A percentile compares a stretch with the other conserved stretches of the same genome.
phyloP scores from a whole-genome alignment of 225 moss, liverwort and hornwort species.

The Polytrichum commune region DNA sequence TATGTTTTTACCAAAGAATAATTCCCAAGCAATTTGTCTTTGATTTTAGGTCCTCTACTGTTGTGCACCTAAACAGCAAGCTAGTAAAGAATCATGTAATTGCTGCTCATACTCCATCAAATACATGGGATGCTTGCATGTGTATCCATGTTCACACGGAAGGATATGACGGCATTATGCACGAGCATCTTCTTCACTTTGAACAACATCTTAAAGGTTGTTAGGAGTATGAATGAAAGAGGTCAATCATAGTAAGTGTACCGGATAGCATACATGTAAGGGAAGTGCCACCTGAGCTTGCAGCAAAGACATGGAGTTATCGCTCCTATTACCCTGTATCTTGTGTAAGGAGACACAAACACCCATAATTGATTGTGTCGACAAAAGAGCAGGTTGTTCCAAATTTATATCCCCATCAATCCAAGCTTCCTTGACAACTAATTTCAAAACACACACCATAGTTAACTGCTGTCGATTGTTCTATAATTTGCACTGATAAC shows the following conservation, averaged over 20 bases:
- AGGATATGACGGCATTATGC: too few relatives aligned
- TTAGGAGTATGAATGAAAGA: neutral
- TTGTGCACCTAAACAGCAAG: too few relatives aligned
- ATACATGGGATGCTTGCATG: too few relatives aligned
- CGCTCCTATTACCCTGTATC: constrained; percentile 6
- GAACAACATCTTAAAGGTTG: too few relatives aligned
- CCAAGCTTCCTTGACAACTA: constrained; percentile 41
- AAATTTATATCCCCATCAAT: constrained; percentile 51
- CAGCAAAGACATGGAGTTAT: constrained; percentile 12
- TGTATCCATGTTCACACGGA: too few relatives aligned
- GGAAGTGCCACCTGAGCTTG: constrained; percentile 48
- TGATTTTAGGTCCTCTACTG: too few relatives aligned
- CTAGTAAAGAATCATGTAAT: too few relatives aligned
- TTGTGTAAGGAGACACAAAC: constrained; percentile 24
- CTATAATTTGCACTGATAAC: too few relatives aligned
- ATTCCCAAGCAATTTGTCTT: too few relatives aligned
- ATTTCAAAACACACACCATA: neutral
- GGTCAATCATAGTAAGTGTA: neutral
- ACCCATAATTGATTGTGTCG: constrained; percentile 44
- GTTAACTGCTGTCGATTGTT: neutral
- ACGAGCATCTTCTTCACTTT: too few relatives aligned
- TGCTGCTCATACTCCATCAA: too few relatives aligned
- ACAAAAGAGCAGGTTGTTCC: constrained; percentile 54
- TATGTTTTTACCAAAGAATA: too few relatives aligned
- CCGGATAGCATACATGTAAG: constrained; percentile 59